A percentile compares a stretch with the other conserved stretches of the same genome.
Evolutionary conservation across 352 stramenopile genomes (phyloP).

Genomic region (Globisporangium spiculum): DNA sequence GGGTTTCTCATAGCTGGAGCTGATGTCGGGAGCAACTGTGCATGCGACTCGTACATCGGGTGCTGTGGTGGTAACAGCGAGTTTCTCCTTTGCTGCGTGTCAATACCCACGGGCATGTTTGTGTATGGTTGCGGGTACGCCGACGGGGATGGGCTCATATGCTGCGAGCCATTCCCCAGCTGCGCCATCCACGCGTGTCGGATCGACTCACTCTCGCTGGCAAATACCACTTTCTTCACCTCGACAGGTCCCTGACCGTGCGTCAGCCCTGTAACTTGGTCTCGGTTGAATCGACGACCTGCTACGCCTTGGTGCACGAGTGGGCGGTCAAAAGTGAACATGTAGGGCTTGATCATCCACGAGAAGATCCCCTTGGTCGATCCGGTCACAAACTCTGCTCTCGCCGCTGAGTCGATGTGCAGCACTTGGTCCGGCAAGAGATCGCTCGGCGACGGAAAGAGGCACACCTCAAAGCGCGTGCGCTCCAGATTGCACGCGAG

Average conservation of each 20-base stretch:
- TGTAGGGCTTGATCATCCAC: constrained; percentile 38
- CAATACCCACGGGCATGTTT: not conserved
- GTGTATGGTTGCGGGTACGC: not conserved
- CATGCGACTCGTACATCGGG: not conserved
- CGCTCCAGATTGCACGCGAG: constrained; percentile 46
- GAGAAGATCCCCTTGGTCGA: constrained; percentile 24
- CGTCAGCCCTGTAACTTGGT: constrained; percentile 18
- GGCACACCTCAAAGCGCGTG: constrained; percentile 44
- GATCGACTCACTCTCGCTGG: constrained; percentile 31
- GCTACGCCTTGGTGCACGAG: constrained; percentile 34
- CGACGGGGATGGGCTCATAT: not conserved
- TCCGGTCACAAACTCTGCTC: constrained; percentile 19
- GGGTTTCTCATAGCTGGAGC: not conserved
- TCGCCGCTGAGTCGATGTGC: constrained; percentile 36
- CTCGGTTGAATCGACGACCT: constrained; percentile 40
- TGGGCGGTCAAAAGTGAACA: constrained; percentile 35
- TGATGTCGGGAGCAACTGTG: not conserved
- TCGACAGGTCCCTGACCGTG: constrained; percentile 39
- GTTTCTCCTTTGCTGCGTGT: constrained; percentile 6
- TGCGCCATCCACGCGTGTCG: constrained; percentile 30
- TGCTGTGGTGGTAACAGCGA: constrained; percentile 1
- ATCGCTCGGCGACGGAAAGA: constrained; percentile 43
- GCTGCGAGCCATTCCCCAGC: constrained; percentile 17
- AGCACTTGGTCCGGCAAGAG: constrained; percentile 41
- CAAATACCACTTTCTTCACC: constrained; percentile 36